Percentiles rank a stretch among this genome's conserved stretches.
Evolutionary conservation across 177 flowering plant species (phyloP).

Genomic region (Tripterygium wilfordii): DNA sequence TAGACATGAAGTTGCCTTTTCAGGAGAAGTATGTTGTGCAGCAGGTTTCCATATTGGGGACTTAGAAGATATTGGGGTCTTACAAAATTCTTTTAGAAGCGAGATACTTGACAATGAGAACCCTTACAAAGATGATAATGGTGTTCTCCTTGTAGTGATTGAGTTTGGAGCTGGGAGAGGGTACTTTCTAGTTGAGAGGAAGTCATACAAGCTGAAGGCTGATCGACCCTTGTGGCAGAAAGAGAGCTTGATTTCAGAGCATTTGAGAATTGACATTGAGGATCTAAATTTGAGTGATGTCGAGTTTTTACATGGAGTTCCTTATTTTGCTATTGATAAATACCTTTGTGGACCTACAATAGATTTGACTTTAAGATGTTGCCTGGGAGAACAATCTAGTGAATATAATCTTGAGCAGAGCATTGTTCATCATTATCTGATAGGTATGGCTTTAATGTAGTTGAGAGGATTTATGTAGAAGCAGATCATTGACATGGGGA

Average conservation of each 20-base stretch:
- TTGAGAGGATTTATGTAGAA: constrained; percentile 85
- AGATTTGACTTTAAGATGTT: constrained; percentile 89
- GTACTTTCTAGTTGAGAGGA: constrained; percentile 79
- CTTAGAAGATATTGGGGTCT: constrained; percentile 67
- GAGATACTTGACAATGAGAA: constrained; percentile 9
- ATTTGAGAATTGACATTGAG: constrained; percentile 89
- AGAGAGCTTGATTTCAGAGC: constrained; percentile 70
- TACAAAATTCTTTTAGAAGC: constrained; percentile 21
- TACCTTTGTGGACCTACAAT: constrained; percentile 97
- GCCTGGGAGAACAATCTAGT: constrained; percentile 30
- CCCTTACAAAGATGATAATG: constrained; percentile 11
- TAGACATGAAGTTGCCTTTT: constrained; percentile 81
- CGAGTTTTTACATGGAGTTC: constrained; percentile 51
- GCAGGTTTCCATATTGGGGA: constrained; percentile 90
- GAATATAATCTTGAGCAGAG: constrained; percentile 12
- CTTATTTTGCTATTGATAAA: constrained; percentile 79
- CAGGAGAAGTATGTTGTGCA: constrained; percentile 93
- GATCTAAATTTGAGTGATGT: constrained; percentile 78
- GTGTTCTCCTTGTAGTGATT: constrained; percentile 50
- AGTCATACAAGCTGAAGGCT: constrained; percentile 94
- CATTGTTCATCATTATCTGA: constrained; percentile 20
- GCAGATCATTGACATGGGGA: constrained; percentile 82
- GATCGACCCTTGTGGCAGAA: constrained; percentile 90
- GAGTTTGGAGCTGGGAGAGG: constrained; percentile 99
- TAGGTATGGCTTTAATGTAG: constrained; percentile 56